These are phyloP conservation scores for Russula emetica DNA, from an alignment of 768 basidiomycete genomes.

Conservation along the genomic window DNA sequence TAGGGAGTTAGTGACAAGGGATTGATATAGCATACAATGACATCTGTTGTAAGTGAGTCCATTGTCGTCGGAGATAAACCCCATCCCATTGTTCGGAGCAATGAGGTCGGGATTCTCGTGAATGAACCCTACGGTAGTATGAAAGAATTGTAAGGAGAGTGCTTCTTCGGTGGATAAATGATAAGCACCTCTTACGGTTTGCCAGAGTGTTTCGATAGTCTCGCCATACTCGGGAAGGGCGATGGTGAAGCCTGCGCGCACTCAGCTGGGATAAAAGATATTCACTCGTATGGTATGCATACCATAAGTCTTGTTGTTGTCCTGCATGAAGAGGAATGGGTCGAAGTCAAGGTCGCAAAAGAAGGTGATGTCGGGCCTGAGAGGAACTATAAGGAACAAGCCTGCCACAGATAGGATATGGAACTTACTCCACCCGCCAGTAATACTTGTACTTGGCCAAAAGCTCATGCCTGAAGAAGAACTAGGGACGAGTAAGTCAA, in stretches of 20 bases:
- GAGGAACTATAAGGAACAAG: slow-evolving; percentile 3
- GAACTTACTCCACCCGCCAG: slow-evolving; percentile 51
- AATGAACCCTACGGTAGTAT: slow-evolving; percentile 44
- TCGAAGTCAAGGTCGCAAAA: slow-evolving; percentile 56
- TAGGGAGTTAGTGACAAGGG: neutral
- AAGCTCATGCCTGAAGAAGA: slow-evolving; percentile 53
- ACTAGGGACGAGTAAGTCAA: slow-evolving; percentile 32
- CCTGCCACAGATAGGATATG: neutral
- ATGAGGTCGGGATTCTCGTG: slow-evolving; percentile 45
- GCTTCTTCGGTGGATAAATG: neutral
- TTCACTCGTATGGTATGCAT: slow-evolving; percentile 10
- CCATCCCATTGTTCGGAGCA: slow-evolving; percentile 48
- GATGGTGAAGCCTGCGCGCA: slow-evolving; percentile 57
- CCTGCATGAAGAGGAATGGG: slow-evolving; percentile 57
- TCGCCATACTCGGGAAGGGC: slow-evolving; percentile 69
- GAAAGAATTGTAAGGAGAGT: neutral
- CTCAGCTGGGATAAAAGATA: neutral
- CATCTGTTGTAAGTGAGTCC: slow-evolving; percentile 57
- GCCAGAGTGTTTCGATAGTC: slow-evolving; percentile 75
- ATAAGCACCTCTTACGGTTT: slow-evolving; percentile 53
- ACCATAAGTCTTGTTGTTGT: slow-evolving; percentile 53
- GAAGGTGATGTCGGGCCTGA: slow-evolving; percentile 51
- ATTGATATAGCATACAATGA: slow-evolving; percentile 39
- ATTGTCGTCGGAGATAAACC: slow-evolving; percentile 53
- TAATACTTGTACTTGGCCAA: slow-evolving; percentile 39